phyloP scores from a whole-genome alignment of 495 filamentous ascomycete genomes.

The Neurospora discreta region DNA sequence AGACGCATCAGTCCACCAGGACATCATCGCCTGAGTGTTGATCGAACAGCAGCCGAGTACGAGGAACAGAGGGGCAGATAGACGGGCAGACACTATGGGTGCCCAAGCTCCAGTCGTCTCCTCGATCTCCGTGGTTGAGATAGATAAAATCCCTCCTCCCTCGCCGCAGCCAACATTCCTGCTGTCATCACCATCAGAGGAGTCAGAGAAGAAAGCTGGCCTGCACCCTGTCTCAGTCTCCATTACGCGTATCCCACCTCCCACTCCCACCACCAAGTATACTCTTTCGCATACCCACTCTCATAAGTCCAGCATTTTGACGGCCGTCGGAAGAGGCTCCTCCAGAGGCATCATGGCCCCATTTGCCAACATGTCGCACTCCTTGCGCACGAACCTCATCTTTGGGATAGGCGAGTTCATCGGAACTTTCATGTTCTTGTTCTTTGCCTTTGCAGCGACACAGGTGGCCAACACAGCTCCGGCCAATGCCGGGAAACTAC shows the following conservation, averaged over 20 bases:
- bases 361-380: neutral
- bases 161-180: neutral
- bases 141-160: neutral
- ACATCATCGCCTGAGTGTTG: neutral
- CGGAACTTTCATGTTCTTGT: conserved; percentile 74
- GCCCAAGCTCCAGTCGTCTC: neutral
- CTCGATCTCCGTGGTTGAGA: neutral
- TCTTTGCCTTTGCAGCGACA: conserved; percentile 70
- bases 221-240: neutral
- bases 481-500: neutral
- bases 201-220: neutral
- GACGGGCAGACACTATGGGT: neutral
- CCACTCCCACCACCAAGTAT: neutral
- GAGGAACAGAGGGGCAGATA: neutral
- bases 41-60: neutral
- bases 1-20: neutral
- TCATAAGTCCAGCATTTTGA: neutral
- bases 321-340: neutral
- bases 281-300: neutral
- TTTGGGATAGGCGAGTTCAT: conserved; percentile 60
- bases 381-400: conserved; percentile 39
- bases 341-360: neutral
- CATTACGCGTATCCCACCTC: neutral
- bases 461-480: conserved; percentile 52
- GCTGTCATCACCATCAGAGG: neutral